A percentile compares a stretch with the other conserved stretches of the same genome.
Conservation (phyloP, 2,329 filamentous ascomycete genomes). For the Claviceps sorghi region DNA sequence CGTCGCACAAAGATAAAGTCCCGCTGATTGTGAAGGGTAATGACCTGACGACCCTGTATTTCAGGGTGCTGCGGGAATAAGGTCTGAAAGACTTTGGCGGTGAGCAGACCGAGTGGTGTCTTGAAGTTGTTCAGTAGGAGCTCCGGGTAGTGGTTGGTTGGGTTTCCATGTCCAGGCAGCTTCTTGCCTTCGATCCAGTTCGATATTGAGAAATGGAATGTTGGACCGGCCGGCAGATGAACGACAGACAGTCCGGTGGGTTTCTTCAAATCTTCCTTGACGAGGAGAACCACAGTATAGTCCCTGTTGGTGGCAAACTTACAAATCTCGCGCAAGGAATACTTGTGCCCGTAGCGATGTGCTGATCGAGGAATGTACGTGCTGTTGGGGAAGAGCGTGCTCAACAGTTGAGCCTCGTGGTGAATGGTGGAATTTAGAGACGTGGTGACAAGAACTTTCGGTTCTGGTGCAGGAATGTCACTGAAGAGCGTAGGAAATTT, state of each 20-base stretch:
- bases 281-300: conserved; percentile 70
- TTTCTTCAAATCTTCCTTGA: conserved; percentile 81
- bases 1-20: conserved; percentile 90
- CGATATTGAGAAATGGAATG: conserved; percentile 80
- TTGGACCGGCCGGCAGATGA: conserved; percentile 71
- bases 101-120: conserved; percentile 77
- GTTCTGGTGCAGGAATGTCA: conserved; percentile 43
- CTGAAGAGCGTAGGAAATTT: conserved; percentile 50
- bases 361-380: conserved; percentile 78
- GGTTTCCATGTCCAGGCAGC: conserved; percentile 74
- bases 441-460: conserved; percentile 87
- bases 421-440: conserved; percentile 81
- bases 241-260: conserved; percentile 72
- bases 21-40: conserved; percentile 87
- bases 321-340: conserved; percentile 80
- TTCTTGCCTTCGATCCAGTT: conserved; percentile 85
- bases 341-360: conserved; percentile 77
- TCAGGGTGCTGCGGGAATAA: conserved; percentile 61
- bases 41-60: conserved; percentile 71
- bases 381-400: conserved; percentile 68
- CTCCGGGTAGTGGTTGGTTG: conserved; percentile 82
- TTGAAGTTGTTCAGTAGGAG: conserved; percentile 88
- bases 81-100: conserved; percentile 61
- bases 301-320: conserved; percentile 68
- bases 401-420: conserved; percentile 63